Evolutionary conservation across 805 yeast genomes (phyloP).

Genomic region (Sporopachydermia lactativora): DNA sequence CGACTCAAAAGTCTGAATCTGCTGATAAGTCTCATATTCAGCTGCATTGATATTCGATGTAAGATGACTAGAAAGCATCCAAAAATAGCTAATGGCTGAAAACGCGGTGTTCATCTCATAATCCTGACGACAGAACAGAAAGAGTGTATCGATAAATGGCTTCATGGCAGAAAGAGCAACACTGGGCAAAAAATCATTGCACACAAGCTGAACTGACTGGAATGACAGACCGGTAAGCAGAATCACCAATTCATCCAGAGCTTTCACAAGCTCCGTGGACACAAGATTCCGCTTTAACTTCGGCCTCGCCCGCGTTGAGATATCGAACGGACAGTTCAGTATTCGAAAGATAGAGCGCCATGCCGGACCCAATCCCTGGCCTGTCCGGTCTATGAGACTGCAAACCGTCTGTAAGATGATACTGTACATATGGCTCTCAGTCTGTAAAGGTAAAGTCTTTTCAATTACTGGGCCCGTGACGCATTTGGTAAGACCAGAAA

Average conservation of each 20-base stretch:
- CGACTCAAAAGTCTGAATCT: too few species aligned
- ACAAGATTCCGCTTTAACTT: background rate
- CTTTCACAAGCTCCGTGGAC: conserved; percentile 9
- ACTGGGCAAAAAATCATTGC: conserved; percentile 71
- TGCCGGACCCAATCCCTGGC: conserved; percentile 8
- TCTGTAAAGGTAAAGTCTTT: background rate
- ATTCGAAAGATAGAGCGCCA: conserved; percentile 4
- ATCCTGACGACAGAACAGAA: conserved; percentile 55
- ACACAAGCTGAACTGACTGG: conserved; percentile 66
- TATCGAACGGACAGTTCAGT: conserved; percentile 40
- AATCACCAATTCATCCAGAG: conserved; percentile 17
- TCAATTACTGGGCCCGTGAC: conserved; percentile 1
- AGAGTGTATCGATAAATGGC: conserved; percentile 55
- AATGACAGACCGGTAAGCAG: conserved; percentile 55
- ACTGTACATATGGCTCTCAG: background rate
- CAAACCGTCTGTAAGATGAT: background rate
- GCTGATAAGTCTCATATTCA: conserved; percentile 5
- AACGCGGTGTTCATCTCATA: conserved; percentile 78
- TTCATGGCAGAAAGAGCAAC: conserved; percentile 55
- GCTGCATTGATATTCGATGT: conserved; percentile 17
- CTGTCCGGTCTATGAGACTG: background rate
- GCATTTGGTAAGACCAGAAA: background rate
- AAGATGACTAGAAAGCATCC: conserved; percentile 77
- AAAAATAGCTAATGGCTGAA: conserved; percentile 81
- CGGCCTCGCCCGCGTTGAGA: conserved; percentile 10